phyloP scores from a whole-genome alignment of 177 flowering plant genomes.

The Telopea speciosissima region DNA sequence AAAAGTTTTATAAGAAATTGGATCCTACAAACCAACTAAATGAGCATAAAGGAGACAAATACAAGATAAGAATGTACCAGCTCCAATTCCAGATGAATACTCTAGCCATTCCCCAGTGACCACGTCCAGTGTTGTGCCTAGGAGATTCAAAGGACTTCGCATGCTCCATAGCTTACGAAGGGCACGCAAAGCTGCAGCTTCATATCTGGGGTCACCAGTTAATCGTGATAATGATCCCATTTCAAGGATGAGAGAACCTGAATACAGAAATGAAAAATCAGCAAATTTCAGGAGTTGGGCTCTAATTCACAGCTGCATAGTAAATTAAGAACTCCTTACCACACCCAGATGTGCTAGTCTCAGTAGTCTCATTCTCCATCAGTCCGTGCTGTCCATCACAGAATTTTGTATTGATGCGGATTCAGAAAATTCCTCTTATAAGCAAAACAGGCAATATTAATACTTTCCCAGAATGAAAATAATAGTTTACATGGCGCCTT shows the following conservation, averaged over 20 bases:
- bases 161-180: conserved; percentile 95
- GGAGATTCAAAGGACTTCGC: conserved; percentile 85
- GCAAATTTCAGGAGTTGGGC: conserved; percentile 15
- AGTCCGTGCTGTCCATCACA: conserved; percentile 85
- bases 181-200: conserved; percentile 81
- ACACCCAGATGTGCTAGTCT: conserved; percentile 98
- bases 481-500: not conserved
- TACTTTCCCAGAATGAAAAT: conserved; percentile 17
- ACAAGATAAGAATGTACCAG: conserved; percentile 51
- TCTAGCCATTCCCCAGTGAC: conserved; percentile 91
- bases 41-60: not conserved
- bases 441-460: conserved; percentile 29
- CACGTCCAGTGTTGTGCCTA: conserved; percentile 93
- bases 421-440: conserved; percentile 48
- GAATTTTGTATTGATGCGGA: conserved; percentile 46
- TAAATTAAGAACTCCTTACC: conserved; percentile 45
- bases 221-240: conserved; percentile 91
- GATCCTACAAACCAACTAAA: not conserved
- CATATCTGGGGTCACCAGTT: conserved; percentile 86
- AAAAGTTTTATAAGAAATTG: not conserved
- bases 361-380: conserved; percentile 88
- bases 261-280: conserved; percentile 15
- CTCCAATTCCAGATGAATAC: conserved; percentile 91
- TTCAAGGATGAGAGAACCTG: conserved; percentile 99
- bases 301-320: conserved; percentile 8